Percentiles rank a stretch among this genome's conserved stretches.
phyloP scores from a whole-genome alignment of 352 stramenopile genomes.

The Pelagophyceae sp. region DNA sequence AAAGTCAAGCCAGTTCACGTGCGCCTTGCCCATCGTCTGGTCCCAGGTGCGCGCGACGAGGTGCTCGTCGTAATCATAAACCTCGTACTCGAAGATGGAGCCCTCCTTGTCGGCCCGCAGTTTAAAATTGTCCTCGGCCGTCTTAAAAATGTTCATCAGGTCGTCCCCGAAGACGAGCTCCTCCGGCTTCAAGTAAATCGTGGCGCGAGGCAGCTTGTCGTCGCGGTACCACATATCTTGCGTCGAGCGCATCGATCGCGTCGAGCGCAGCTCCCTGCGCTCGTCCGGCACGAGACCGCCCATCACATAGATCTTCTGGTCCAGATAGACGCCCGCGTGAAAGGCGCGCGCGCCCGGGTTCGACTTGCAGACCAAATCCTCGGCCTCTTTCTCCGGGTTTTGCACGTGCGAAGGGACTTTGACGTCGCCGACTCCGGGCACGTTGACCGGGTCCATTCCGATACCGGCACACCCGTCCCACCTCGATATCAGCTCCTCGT shows the following conservation, averaged over 20 bases:
- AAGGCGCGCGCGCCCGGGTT: constrained; percentile 52
- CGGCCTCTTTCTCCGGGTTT: constrained; percentile 41
- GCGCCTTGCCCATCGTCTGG: constrained; percentile 21
- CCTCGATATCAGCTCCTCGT: constrained; percentile 27
- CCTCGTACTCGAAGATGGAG: constrained; percentile 81
- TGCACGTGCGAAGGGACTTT: constrained; percentile 33
- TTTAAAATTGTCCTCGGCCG: constrained; percentile 65
- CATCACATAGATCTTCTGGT: constrained; percentile 61
- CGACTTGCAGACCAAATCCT: constrained; percentile 53
- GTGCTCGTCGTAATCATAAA: constrained; percentile 67
- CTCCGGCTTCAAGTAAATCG: constrained; percentile 35
- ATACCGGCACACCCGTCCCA: constrained; percentile 56
- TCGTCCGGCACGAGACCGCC: constrained; percentile 62
- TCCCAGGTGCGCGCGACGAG: constrained; percentile 54
- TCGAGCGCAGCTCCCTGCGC: too few relatives aligned
- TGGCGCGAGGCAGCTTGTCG: constrained; percentile 33
- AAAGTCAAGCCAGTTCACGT: constrained; percentile 54
- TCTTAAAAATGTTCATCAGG: constrained; percentile 27
- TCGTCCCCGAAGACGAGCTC: neutral
- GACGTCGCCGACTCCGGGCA: constrained; percentile 52
- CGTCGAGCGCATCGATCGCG: neutral
- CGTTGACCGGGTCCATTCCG: constrained; percentile 37
- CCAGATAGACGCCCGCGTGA: constrained; percentile 57
- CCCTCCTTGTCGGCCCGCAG: constrained; percentile 74
- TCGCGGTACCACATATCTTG: constrained; percentile 68